Evolutionary conservation across 768 basidiomycete genomes (phyloP).

Genomic region (Clitopilus hobsonii): DNA sequence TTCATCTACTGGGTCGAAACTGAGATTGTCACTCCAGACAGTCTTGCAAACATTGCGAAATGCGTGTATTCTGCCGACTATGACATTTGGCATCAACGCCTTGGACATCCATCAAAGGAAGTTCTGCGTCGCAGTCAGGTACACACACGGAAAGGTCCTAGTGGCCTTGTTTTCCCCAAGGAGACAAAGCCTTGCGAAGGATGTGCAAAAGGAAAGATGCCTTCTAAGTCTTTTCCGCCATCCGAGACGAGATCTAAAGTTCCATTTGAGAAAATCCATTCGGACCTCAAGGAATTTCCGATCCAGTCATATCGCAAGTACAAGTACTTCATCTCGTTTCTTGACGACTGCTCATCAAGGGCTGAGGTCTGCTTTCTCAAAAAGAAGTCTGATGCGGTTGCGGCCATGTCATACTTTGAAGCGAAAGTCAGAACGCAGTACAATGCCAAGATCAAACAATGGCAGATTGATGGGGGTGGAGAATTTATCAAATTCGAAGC

Average conservation of each 20-base stretch:
- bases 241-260: conserved; percentile 6
- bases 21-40: not conserved
- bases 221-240: conserved; percentile 7
- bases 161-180: not conserved
- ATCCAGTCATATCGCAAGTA: conserved; percentile 12
- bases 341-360: conserved; percentile 12
- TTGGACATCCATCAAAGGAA: conserved; percentile 3
- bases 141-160: not conserved
- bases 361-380: conserved; percentile 6
- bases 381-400: conserved; percentile 7
- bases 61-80: not conserved
- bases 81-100: conserved; percentile 3
- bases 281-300: conserved; percentile 14
- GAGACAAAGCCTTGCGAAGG: conserved; percentile 5
- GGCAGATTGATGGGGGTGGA: conserved; percentile 12
- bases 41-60: not conserved
- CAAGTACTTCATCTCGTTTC: conserved; percentile 11
- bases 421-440: conserved; percentile 7
- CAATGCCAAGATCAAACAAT: not conserved
- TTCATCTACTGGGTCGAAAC: not conserved
- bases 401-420: conserved; percentile 4
- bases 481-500: not conserved
- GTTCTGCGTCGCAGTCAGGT: not conserved
- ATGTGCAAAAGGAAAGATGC: conserved; percentile 15
- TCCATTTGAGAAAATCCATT: conserved; percentile 15